These are phyloP conservation scores for Venturia oleaginea DNA, from an alignment of 2,329 filamentous ascomycete species.

Conservation along the genomic window DNA sequence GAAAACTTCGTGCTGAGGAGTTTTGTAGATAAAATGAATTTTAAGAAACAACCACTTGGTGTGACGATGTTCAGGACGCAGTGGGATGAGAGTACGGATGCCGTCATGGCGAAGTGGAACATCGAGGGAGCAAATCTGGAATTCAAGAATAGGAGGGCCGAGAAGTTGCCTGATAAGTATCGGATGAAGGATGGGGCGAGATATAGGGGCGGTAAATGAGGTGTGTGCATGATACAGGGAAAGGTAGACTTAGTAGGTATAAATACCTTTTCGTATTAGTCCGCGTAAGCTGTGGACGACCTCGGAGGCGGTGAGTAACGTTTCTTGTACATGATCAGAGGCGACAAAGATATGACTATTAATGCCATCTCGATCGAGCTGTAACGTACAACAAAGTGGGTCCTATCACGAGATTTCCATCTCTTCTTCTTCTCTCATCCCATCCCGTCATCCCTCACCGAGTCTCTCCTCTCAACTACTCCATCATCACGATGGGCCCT, in stretches of 20 bases:
- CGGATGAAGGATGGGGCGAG: slow-evolving; percentile 45
- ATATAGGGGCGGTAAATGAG: slow-evolving; percentile 22
- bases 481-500: background rate
- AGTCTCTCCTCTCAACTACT: background rate
- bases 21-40: slow-evolving; percentile 53
- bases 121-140: slow-evolving; percentile 72
- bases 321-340: too few species aligned
- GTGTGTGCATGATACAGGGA: slow-evolving; percentile 16
- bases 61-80: slow-evolving; percentile 78
- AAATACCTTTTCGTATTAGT: background rate
- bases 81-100: slow-evolving; percentile 84
- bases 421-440: background rate
- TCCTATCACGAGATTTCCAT: background rate
- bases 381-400: background rate
- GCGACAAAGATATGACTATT: too few species aligned
- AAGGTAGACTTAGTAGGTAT: slow-evolving; percentile 3
- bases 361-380: background rate
- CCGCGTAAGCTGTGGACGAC: background rate
- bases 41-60: slow-evolving; percentile 63
- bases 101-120: slow-evolving; percentile 72
- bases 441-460: background rate
- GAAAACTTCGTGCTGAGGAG: slow-evolving; percentile 67
- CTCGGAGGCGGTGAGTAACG: too few species aligned
- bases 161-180: slow-evolving; percentile 48
- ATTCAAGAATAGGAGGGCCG: slow-evolving; percentile 70